Conservation (phyloP, 768 basidiomycete species). For the Amanita molliuscula region DNA sequence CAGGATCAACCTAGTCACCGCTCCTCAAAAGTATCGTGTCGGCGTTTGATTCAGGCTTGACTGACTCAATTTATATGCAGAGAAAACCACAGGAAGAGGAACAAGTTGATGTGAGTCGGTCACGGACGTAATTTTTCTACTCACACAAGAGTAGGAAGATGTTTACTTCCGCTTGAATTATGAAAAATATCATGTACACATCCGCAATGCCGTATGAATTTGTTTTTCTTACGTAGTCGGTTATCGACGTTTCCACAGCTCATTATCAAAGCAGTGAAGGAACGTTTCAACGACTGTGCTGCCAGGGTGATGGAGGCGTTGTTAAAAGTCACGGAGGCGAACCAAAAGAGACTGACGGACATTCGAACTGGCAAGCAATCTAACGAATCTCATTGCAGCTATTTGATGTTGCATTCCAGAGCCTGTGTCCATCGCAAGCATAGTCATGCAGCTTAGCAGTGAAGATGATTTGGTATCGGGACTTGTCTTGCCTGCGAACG, state of each 20-base stretch:
- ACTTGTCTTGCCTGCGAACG: slow-evolving; percentile 35
- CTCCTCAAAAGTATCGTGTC: slow-evolving; percentile 39
- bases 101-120: slow-evolving; percentile 53
- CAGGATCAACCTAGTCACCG: slow-evolving; percentile 38
- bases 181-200: slow-evolving; percentile 76
- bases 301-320: slow-evolving; percentile 62
- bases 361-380: slow-evolving; percentile 44
- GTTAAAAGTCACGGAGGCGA: slow-evolving; percentile 58
- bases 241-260: slow-evolving; percentile 36
- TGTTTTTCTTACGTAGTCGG: neutral
- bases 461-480: slow-evolving; percentile 53
- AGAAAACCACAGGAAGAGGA: slow-evolving; percentile 46
- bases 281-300: slow-evolving; percentile 72
- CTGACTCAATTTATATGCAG: slow-evolving; percentile 11
- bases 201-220: slow-evolving; percentile 71
- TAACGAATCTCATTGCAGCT: neutral
- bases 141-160: slow-evolving; percentile 35
- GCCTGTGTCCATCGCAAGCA: slow-evolving; percentile 53
- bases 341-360: slow-evolving; percentile 52
- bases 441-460: slow-evolving; percentile 55
- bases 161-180: slow-evolving; percentile 84
- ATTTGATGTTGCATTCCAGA: slow-evolving; percentile 26
- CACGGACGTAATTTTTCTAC: slow-evolving; percentile 3
- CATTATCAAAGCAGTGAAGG: slow-evolving; percentile 62
- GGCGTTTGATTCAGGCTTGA: neutral